Evolutionary conservation across 2,329 filamentous ascomycete genomes (phyloP), one percentile per base, ranked within the genome.

Genomic region (Colletotrichum filicis): DNA sequence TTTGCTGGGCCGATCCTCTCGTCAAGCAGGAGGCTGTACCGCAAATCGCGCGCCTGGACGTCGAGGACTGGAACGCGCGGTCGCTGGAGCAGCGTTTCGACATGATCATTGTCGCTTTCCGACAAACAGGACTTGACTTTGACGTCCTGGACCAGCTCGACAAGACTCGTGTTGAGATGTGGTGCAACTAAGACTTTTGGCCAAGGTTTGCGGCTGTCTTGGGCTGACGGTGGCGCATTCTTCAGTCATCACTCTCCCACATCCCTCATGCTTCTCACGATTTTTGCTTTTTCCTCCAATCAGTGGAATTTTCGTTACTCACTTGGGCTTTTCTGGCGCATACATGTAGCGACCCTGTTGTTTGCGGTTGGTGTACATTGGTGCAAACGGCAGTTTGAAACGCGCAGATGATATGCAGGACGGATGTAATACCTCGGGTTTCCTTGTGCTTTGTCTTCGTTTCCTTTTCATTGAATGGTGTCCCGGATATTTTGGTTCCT

Each of bases 1-100:
- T 87, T 37, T 74, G 77, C 59, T 87, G 85, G 81, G 82, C 80
- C 4, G 86, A 88, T 74, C 82, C 85, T 2, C 74, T 86, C 24
- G 85, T 87, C 16, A 76, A 80, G 53, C 85, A 87, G 68, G 79
- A 81, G 19, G 80, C 79, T 2, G 79, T 88, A 22, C 82, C 82
- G 24, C 80, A 83, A 55, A 83, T 87, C 30, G 62, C 77, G 5
- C 82, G 82, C 3, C 76, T 87, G 2, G 74, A 77, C 12, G 82
- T 83, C 16, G 56, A 75, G 4, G 76, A 81, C 3, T 88, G 86
- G 86, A 82, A 76, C 1, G 76, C 74, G 12, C 76, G 80, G 26
- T 76, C 74, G 6, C 77, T 88, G 19, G 79, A 82, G 49, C 65
- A 74, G 16, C 70, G 70, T 0, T 87, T 88, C 65, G 80, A 85